Evolutionary conservation across 2,329 filamentous ascomycete species (phyloP).

Genomic region (Aspergillus sojae): DNA sequence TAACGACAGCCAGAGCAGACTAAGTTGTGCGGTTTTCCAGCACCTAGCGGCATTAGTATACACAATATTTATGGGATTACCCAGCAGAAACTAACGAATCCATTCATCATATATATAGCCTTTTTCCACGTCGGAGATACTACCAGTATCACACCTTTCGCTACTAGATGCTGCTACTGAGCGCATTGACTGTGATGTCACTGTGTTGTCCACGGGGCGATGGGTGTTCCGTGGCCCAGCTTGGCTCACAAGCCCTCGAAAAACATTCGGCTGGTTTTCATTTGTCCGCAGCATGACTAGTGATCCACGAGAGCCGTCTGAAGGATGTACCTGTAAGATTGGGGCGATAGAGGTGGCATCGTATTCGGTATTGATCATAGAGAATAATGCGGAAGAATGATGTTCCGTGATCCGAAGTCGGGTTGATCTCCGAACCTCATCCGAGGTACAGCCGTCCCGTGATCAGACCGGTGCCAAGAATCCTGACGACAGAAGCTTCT

Average conservation of each 20-base stretch:
- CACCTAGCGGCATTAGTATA: conserved; percentile 22
- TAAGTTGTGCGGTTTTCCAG: conserved; percentile 33
- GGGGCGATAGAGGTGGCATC: neutral
- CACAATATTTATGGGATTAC: neutral
- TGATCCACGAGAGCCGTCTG: neutral
- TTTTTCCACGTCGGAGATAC: conserved; percentile 22
- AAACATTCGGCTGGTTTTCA: neutral
- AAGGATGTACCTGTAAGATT: neutral
- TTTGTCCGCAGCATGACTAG: neutral
- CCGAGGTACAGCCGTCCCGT: neutral
- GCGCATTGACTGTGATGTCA: neutral
- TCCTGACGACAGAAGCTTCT: conserved; percentile 2
- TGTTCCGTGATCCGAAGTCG: neutral
- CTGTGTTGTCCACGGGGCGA: neutral
- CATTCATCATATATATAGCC: conserved; percentile 32
- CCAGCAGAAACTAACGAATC: conserved; percentile 24
- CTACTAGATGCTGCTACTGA: neutral
- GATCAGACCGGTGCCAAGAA: neutral
- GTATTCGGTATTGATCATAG: neutral
- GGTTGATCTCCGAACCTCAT: neutral
- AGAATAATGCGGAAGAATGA: neutral
- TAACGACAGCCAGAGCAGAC: conserved; percentile 32
- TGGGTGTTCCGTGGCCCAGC: neutral
- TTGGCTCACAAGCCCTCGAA: neutral
- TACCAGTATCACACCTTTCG: neutral